Base-by-base conservation (phyloP, 208 protist genomes). In the Crithidia fasciculata region DNA sequence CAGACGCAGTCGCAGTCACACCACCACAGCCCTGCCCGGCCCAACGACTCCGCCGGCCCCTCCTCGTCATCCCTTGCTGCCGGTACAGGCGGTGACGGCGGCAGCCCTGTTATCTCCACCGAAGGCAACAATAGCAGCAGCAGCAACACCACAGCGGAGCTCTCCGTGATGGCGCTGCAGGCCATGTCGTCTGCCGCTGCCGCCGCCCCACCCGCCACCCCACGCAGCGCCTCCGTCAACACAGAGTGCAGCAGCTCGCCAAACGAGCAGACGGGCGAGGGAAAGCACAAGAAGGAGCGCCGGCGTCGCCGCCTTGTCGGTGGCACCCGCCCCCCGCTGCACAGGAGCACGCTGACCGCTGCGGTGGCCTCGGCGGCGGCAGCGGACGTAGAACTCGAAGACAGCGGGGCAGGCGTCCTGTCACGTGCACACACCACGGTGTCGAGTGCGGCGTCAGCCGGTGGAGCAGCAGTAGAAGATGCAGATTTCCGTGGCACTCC, bases 171-270 rank as follows among this genome's bases (percentile, higher is more conserved):
- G 10, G 64, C 64, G 19, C 40, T 69, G 40, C 36, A 69, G 50
- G 64, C 64, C 39, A 57, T 69, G n/a, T 57, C 50, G 5, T 57
- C 49, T 15, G 37, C 15, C 12, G 49, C 40, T 0, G 52, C 64
- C 2, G 37, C 15, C 12, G 49, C 40, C 0, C 64, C 64, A 1
- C 50, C n/a, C 10, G 54, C 40, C 10, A 59, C 52, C 1, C 64
- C 57, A 10, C 64, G 64, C 36, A 69, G 52, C 52, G 39, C 52
- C 4, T 69, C 64, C 2, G 59, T 52, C 15, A 69, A 69, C 64
- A 69, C 64, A 16, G 64, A 69, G 40, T 12, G 5, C 3, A 69
- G 64, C 64, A 69, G 62, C 37, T 36, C 45, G 5, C 18, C 28
- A 10, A 55, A 68, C 49, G 62, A 57, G 13, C 49, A 4, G 36